Percentiles rank a stretch among this genome's conserved stretches.
These are phyloP conservation scores for Pseudomassariella vexata DNA, from an alignment of 2,329 filamentous ascomycete species.

Conservation along the genomic window DNA sequence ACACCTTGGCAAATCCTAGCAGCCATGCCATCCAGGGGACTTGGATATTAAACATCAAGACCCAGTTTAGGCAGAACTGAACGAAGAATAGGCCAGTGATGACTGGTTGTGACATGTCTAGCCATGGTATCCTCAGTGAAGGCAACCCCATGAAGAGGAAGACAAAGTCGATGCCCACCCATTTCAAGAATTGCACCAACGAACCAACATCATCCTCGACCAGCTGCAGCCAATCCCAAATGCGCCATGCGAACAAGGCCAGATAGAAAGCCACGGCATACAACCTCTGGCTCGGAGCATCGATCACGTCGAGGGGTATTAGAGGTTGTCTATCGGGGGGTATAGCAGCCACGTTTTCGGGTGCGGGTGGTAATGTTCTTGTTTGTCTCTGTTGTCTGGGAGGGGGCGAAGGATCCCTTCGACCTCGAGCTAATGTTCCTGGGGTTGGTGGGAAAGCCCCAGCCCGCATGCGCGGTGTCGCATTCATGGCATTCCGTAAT, in stretches of 20 bases:
- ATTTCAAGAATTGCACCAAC: constrained; percentile 90
- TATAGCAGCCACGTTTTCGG: constrained; percentile 28
- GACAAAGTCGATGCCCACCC: constrained; percentile 78
- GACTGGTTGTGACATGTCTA: constrained; percentile 78
- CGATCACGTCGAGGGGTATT: constrained; percentile 75
- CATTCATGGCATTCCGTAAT: constrained; percentile 68
- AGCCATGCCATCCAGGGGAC: constrained; percentile 72
- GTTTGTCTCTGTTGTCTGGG: constrained; percentile 6
- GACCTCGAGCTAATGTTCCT: constrained; percentile 36
- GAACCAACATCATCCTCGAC: constrained; percentile 80
- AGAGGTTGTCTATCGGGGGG: constrained; percentile 48
- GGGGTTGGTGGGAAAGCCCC: constrained; percentile 76
- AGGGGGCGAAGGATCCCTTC: constrained; percentile 17
- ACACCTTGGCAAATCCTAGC: constrained; percentile 66
- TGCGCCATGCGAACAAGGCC: constrained; percentile 70
- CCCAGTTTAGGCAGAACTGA: constrained; percentile 70
- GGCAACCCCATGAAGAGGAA: constrained; percentile 80
- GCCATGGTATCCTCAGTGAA: constrained; percentile 86
- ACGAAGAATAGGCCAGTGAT: constrained; percentile 65
- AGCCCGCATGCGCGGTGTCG: constrained; percentile 76
- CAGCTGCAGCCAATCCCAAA: constrained; percentile 78
- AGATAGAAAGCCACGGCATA: constrained; percentile 80
- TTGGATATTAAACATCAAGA: constrained; percentile 89
- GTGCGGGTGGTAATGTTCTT: constrained; percentile 38
- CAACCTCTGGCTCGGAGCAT: constrained; percentile 85